Base-by-base conservation (phyloP, 176 grass and related monocot species). In the Typha latifolia region DNA sequence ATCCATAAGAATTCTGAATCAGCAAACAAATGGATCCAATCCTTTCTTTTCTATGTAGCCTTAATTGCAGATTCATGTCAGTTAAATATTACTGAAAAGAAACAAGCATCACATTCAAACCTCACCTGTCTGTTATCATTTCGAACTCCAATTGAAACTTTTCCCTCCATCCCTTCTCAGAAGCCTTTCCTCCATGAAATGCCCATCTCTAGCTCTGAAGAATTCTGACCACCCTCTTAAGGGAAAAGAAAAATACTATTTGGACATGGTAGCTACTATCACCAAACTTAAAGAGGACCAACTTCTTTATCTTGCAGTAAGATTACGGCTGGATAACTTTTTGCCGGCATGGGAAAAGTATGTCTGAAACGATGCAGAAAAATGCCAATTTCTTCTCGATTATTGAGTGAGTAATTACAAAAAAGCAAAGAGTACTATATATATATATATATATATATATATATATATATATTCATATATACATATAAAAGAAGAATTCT, bases 41-140 rank as follows among this genome's bases (percentile, higher is more conserved):
- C 43, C 59, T 67, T 49, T 67, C 55, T 71, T n/a, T n/a, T n/a
- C n/a, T n/a, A n/a, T n/a, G n/a, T n/a, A n/a, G n/a, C 34, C 51
- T 14, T 65, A 66, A 22, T 61, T 49, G 4, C 21, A 62, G 57
- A 74, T 62, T 63, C 64, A 71, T 2, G 24, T 2, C 24, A 26
- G 24, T 26, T 26, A 26, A 26, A 2, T 26, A 26, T n/a, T 26
- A 26, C 24, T 26, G 65, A 67, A 66, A 78, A 83, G 73, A n/a
- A 83, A 48, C 61, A 71, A 61, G 71, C 71, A 76, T 75, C 65
- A 56, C 48, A 76, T 57, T 50, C 57, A 59, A 69, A 71, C 52
- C 34, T 72, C 12, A 67, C 67, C 70, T 64, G 49, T 77, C 5
- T 49, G 47, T 61, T 3, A 64, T 61, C 62, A 76, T 62, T 83